A percentile compares a stretch with the other conserved stretches of the same genome.
Evolutionary conservation across 1,139 yeast genomes (phyloP).

Genomic region (Candida sp.): DNA sequence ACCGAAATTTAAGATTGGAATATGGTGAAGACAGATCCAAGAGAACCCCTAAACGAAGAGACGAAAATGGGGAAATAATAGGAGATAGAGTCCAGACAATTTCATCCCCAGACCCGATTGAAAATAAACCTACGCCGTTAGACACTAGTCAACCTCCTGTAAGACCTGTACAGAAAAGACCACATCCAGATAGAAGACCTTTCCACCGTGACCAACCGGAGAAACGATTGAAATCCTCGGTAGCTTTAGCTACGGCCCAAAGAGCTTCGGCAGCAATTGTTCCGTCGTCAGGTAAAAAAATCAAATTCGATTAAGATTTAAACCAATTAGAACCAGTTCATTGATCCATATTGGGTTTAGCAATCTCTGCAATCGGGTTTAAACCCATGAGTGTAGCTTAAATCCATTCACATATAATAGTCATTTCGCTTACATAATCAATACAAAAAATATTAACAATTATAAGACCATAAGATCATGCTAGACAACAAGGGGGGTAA

Average conservation of each 20-base stretch:
- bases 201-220: conserved; percentile 11
- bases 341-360: too few relatives aligned
- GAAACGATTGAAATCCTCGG: conserved; percentile 70
- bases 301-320: conserved; percentile 48
- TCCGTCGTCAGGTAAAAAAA: conserved; percentile 86
- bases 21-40: conserved; percentile 94
- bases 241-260: conserved; percentile 85
- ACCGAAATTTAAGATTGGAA: conserved; percentile 81
- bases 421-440: not conserved
- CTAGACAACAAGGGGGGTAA: too few relatives aligned
- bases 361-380: too few relatives aligned
- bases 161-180: conserved; percentile 10
- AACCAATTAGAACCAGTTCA: not conserved
- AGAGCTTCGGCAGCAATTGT: conserved; percentile 91
- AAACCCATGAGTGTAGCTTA: too few relatives aligned
- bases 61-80: conserved; percentile 10
- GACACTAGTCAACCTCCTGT: conserved; percentile 13
- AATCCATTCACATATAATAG: not conserved
- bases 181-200: conserved; percentile 6
- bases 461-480: too few relatives aligned
- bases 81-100: not conserved
- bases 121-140: conserved; percentile 5
- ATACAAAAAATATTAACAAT: too few relatives aligned
- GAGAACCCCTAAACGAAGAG: conserved; percentile 48
- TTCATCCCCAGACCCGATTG: conserved; percentile 4